phyloP scores from a whole-genome alignment of 2,329 filamentous ascomycete genomes.

The Nemania diffusa region DNA sequence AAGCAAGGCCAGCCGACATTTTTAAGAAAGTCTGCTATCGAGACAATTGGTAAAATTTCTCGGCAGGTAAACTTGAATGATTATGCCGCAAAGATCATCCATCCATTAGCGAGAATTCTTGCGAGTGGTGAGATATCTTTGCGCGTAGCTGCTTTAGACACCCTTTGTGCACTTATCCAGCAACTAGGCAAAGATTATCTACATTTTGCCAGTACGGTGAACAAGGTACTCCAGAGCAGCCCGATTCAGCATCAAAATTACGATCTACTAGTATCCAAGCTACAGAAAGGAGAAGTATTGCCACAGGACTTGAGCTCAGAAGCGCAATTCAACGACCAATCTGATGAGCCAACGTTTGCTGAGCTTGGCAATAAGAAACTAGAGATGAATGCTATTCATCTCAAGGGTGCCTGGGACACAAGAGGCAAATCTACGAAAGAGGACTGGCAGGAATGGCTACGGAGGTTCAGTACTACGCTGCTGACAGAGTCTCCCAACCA shows the following conservation, averaged over 20 bases:
- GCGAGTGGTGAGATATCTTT: constrained; percentile 77
- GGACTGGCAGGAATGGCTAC: constrained; percentile 99
- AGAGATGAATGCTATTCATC: constrained; percentile 95
- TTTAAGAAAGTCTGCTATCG: constrained; percentile 88
- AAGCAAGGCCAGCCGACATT: constrained; percentile 82
- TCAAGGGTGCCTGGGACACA: constrained; percentile 97
- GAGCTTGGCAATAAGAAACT: constrained; percentile 93
- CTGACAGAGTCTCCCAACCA: constrained; percentile 96
- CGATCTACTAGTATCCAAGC: constrained; percentile 87
- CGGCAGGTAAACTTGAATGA: constrained; percentile 97
- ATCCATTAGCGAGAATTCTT: constrained; percentile 87
- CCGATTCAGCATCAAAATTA: constrained; percentile 92
- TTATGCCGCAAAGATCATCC: constrained; percentile 95
- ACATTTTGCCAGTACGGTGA: constrained; percentile 92
- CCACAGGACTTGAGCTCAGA: constrained; percentile 94
- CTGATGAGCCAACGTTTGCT: constrained; percentile 82
- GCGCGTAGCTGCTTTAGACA: constrained; percentile 87
- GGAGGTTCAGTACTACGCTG: constrained; percentile 93
- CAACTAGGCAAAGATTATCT: constrained; percentile 95
- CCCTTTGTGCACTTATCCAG: constrained; percentile 92
- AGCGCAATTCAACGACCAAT: constrained; percentile 78
- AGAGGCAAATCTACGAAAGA: constrained; percentile 96
- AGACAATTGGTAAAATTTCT: constrained; percentile 92
- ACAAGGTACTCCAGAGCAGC: constrained; percentile 82
- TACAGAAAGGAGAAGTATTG: constrained; percentile 94